These are phyloP conservation scores for Puccinellia tenuiflora DNA, from an alignment of 176 grass and related monocot genomes.

Conservation along the genomic window DNA sequence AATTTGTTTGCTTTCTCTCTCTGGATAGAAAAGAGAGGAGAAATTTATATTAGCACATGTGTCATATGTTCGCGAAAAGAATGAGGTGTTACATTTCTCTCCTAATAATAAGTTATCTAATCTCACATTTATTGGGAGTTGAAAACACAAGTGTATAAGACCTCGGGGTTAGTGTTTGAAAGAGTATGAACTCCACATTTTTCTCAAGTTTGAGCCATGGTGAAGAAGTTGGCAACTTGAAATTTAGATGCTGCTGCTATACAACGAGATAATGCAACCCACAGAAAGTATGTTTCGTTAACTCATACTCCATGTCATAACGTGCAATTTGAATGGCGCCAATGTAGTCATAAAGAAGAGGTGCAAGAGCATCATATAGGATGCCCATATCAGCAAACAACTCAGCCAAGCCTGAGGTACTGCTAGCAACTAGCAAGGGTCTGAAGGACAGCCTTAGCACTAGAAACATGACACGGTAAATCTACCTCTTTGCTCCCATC, in stretches of 20 bases:
- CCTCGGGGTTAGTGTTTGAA: neutral
- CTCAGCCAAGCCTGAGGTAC: neutral
- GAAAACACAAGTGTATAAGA: neutral
- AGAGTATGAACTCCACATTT: neutral
- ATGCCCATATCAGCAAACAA: neutral
- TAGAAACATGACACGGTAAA: neutral
- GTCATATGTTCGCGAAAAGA: neutral
- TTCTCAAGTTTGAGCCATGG: neutral
- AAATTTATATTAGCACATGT: neutral
- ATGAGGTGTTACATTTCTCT: neutral
- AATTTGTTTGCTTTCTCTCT: conserved; percentile 50
- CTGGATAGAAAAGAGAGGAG: conserved; percentile 21
- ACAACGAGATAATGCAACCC: neutral
- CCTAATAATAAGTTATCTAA: neutral
- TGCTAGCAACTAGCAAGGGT: neutral
- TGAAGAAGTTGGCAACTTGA: neutral
- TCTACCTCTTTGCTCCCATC: neutral
- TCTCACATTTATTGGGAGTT: neutral
- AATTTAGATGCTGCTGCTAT: neutral
- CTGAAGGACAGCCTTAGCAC: neutral
- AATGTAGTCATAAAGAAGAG: neutral
- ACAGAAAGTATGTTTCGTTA: neutral
- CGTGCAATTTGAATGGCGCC: neutral
- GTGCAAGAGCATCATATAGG: neutral
- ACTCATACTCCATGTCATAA: neutral